Evolutionary conservation across 768 basidiomycete species (phyloP).

Genomic region (Suillus subalutaceus): DNA sequence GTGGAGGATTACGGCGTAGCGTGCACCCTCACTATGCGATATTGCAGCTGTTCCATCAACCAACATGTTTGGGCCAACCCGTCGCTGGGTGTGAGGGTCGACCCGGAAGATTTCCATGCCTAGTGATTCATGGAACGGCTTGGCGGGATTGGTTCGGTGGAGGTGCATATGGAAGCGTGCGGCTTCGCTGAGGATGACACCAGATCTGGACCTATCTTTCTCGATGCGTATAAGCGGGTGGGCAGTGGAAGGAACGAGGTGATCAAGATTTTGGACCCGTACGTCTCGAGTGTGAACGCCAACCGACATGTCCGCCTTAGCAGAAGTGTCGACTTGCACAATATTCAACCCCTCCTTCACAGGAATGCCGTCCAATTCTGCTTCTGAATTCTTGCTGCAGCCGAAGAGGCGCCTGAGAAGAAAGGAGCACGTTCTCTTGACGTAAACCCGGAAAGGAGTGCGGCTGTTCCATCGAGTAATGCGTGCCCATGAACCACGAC

Average conservation of each 20-base stretch:
- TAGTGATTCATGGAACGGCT: constrained; percentile 50
- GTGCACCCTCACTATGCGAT: constrained; percentile 41
- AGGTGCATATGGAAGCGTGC: constrained; percentile 64
- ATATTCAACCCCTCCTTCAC: constrained; percentile 47
- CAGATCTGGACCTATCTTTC: constrained; percentile 33
- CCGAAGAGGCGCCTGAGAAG: constrained; percentile 50
- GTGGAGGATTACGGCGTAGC: constrained; percentile 51
- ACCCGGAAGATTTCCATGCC: constrained; percentile 56
- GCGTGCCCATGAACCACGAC: constrained; percentile 55
- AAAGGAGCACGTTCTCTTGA: constrained; percentile 50
- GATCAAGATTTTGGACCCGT: constrained; percentile 49
- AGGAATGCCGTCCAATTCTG: constrained; percentile 33
- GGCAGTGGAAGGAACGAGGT: constrained; percentile 39
- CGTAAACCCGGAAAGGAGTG: constrained; percentile 54
- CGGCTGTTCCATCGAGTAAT: constrained; percentile 58
- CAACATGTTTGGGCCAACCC: constrained; percentile 49
- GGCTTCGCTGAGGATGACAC: constrained; percentile 55
- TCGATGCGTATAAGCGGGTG: constrained; percentile 42
- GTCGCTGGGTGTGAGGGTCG: constrained; percentile 46
- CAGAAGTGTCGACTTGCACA: constrained; percentile 45
- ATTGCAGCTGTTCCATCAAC: constrained; percentile 51
- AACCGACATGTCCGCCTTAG: constrained; percentile 55
- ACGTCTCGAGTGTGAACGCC: constrained; percentile 42
- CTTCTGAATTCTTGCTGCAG: constrained; percentile 28
- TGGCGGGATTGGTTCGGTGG: constrained; percentile 49